Evolutionary conservation across 2,329 filamentous ascomycete genomes (phyloP), one percentile per base, ranked within the genome.

Genomic region (Uncinocarpus reesii): DNA sequence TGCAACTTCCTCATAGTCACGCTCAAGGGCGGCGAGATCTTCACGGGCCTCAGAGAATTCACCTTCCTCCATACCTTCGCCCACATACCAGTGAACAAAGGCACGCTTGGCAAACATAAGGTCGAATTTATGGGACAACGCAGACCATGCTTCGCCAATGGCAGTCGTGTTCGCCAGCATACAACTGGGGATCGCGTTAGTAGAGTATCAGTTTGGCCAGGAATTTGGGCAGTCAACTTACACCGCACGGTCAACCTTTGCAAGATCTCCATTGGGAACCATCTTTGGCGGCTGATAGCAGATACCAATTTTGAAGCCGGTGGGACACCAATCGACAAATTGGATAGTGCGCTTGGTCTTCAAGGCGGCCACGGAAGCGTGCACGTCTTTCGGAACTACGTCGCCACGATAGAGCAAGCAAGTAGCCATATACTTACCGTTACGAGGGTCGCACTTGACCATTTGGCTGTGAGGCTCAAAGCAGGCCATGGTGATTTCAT

Each of bases 11-110:
- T 88, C 84, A 65, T 90, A 90, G 61, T 90, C 85, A 73, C 83
- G 86, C 75, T 90, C 86, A 28, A 92, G 74, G 41, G 86, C 86
- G 54, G 86, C 86, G 52, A 92, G 74, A 65, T 92, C 86, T 72
- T 92, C 86, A 58, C 86, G 82, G 53, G 86, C 86, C 70, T 92
- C 86, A 54, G 81, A 84, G 73, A 92, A 92, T 69, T 92, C 86
- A 60, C 86, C 86, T 67, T 92, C 86, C 73, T 92, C 86, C 86
- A 92, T 92, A 71, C 86, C 86, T 72, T 92, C 86, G 56, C 86
- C 86, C 47, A 92, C 86, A 57, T 82, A 83, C 79, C 79, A 82
- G 62, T 82, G 79, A n/a, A 82, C 79, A 60, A 83, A 83, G 10
- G 79, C 79, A 53, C 79, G 76, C 70, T 82, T 83, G 52, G 74